Evolutionary conservation across 2,329 filamentous ascomycete species (phyloP).

Genomic region (Orbilia blumenaviensis): DNA sequence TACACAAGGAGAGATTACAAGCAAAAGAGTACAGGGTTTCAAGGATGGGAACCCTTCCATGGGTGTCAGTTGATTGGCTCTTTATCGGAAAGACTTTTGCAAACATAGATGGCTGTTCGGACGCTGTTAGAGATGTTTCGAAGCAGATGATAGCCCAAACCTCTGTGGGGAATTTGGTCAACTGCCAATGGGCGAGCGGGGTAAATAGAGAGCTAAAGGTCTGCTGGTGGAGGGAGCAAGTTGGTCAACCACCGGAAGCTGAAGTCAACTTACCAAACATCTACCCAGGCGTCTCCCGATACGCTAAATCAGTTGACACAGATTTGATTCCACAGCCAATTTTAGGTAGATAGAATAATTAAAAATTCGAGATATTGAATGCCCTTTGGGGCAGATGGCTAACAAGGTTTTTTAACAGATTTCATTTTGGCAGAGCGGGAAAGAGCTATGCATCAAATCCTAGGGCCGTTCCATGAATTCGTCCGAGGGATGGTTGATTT

Average conservation of each 20-base stretch:
- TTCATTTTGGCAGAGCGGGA: background rate
- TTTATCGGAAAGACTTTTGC: slow-evolving; percentile 1
- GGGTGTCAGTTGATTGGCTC: background rate
- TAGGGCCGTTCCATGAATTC: background rate
- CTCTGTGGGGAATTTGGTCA: background rate
- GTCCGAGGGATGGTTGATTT: background rate
- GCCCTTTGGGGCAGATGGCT: background rate
- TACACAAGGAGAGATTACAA: no score
- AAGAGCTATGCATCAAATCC: background rate
- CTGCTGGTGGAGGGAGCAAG: no score
- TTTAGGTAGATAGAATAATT: background rate
- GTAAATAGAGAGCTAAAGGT: no score
- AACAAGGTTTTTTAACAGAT: background rate
- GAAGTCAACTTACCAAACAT: no score
- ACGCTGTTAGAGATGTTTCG: background rate
- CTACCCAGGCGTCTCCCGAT: no score
- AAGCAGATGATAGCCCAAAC: background rate
- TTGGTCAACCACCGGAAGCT: no score
- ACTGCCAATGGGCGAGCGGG: no score
- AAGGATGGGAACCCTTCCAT: no score
- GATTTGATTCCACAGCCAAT: background rate
- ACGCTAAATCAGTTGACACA: no score
- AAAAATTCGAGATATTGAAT: no score
- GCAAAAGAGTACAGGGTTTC: no score
- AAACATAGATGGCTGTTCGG: background rate